Evolutionary conservation across 2,329 filamentous ascomycete species (phyloP), one percentile per base, ranked within the genome.

Genomic region (Fusarium staphyleae): DNA sequence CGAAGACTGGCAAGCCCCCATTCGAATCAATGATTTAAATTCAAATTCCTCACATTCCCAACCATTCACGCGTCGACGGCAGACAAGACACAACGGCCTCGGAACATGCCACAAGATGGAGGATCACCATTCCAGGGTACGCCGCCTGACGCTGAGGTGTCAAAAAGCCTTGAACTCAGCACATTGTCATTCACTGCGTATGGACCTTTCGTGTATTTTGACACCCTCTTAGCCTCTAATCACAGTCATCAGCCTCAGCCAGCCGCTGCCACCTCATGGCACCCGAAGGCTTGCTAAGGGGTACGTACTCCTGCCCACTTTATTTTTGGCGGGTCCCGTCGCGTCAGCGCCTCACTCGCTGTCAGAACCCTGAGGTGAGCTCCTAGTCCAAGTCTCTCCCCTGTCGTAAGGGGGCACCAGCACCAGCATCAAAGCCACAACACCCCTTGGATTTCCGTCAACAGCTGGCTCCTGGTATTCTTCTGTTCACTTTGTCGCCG

Each of bases 401-500:
- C 22, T 12, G 49, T 62, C 39, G 50, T 56, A 65, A 66, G 62
- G 63, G 64, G 55, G n/a, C n/a, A n/a, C 50, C 4, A 59, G 61
- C 58, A 51, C 35, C 61, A 65, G 19, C 42, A 35, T 55, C 56
- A 62, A 52, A 65, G 61, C 65, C 63, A 65, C 59, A 48, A 41
- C 50, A 52, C 52, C 49, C 63, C 54, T 57, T 52, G 52, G 53
- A 66, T 60, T 62, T 61, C 59, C 55, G 49, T 48, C 51, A 60
- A 55, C 57, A 56, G 52, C 64, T 57, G 55, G 52, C 56, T 63
- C 65, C 64, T 57, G 54, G 50, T 57, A 66, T 63, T 66, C 49
- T 62, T 61, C 54, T 42, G 59, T 64, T 66, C 49, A 45, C 52
- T 54, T 55, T 50, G 46, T 52, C 60, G 44, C 62, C 59, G 52